phyloP scores from a whole-genome alignment of 192 early-diverging fungal species.

The Podila clonocystis region DNA sequence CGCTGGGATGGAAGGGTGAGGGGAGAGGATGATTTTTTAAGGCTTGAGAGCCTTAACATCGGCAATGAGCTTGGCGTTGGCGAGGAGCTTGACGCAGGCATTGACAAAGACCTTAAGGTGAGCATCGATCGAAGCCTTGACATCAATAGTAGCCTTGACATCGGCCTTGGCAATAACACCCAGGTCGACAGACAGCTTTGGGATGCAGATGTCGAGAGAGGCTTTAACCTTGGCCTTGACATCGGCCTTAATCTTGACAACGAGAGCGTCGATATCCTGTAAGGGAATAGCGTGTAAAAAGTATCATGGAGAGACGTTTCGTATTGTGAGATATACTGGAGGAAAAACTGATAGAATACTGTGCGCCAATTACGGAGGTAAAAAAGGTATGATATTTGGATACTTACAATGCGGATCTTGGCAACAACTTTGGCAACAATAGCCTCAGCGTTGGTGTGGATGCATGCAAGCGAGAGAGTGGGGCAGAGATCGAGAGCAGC shows the following conservation, averaged over 20 bases:
- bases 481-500: conserved; percentile 13
- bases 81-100: conserved; percentile 15
- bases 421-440: conserved; percentile 34
- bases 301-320: no score
- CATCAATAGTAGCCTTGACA: conserved; percentile 7
- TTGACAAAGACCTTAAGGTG: conserved; percentile 32
- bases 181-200: conserved; percentile 11
- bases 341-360: no score
- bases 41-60: conserved; percentile 9
- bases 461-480: conserved; percentile 8
- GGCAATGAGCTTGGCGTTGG: conserved; percentile 24
- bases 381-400: background rate
- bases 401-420: conserved; percentile 15
- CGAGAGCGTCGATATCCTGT: conserved; percentile 16
- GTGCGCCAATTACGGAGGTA: background rate
- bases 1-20: background rate
- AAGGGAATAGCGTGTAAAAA: no score
- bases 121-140: conserved; percentile 18
- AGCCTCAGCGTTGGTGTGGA: conserved; percentile 15
- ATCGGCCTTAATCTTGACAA: conserved; percentile 34
- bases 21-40: conserved; percentile 1
- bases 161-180: conserved; percentile 11
- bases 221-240: conserved; percentile 7
- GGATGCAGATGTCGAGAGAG: conserved; percentile 13
- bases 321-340: no score